phyloP scores from a whole-genome alignment of 352 stramenopile species.

The Phytophthora litchii region DNA sequence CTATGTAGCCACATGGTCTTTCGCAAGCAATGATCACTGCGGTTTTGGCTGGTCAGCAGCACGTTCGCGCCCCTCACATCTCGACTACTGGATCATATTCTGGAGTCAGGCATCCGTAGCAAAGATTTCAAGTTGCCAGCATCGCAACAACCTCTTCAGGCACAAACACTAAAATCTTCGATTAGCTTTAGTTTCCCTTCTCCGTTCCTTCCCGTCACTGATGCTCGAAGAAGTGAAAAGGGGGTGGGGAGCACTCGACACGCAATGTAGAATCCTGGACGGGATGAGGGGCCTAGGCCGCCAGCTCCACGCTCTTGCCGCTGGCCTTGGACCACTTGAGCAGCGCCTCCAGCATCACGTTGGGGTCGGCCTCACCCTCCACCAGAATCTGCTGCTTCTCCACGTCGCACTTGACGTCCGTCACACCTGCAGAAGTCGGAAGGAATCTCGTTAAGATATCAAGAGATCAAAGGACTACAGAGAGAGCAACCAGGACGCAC shows the following conservation, averaged over 20 bases:
- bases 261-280: slow-evolving; percentile 6
- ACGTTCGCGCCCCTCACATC: too few species aligned
- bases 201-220: slow-evolving; percentile 3
- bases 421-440: slow-evolving; percentile 62
- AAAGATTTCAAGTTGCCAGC: too few species aligned
- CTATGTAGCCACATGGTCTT: slow-evolving; percentile 4
- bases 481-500: slow-evolving; percentile 33
- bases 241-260: slow-evolving; percentile 9
- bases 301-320: slow-evolving; percentile 86
- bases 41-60: too few species aligned
- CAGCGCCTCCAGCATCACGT: slow-evolving; percentile 85
- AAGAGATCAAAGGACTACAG: not conserved
- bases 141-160: not conserved
- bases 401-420: slow-evolving; percentile 86
- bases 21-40: slow-evolving; percentile 9
- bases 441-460: not conserved
- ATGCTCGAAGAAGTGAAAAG: slow-evolving; percentile 5
- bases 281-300: slow-evolving; percentile 41
- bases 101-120: too few species aligned
- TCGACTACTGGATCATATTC: too few species aligned
- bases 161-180: slow-evolving; percentile 15
- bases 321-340: slow-evolving; percentile 90
- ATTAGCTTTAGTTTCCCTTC: slow-evolving; percentile 17
- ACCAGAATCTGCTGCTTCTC: slow-evolving; percentile 88
- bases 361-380: slow-evolving; percentile 73